Evolutionary conservation across 1,139 yeast species (phyloP).

Genomic region (Debaryomycetaceae sp.): DNA sequence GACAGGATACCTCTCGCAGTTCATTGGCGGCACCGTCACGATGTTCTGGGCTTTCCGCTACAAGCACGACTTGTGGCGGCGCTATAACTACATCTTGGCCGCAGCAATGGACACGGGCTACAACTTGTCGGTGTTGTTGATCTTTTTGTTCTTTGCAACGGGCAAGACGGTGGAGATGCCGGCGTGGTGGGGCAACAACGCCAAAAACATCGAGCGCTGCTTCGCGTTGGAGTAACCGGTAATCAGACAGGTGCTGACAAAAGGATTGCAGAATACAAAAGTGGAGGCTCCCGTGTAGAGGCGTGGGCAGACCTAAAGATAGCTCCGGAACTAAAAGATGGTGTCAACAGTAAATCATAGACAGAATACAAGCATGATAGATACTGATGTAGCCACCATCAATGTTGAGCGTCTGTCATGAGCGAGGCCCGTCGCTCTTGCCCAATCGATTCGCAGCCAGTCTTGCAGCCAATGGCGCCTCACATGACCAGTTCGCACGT

Average conservation of each 20-base stretch:
- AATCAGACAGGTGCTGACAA: background rate
- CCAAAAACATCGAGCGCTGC: constrained; percentile 38
- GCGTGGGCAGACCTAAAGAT: too few species aligned
- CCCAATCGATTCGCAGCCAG: too few species aligned
- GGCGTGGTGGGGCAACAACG: constrained; percentile 48
- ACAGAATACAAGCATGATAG: too few species aligned
- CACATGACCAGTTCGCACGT: too few species aligned
- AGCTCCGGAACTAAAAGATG: too few species aligned
- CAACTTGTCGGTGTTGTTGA: constrained; percentile 34
- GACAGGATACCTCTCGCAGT: constrained; percentile 46
- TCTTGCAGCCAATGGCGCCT: too few species aligned
- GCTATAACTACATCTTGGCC: constrained; percentile 43
- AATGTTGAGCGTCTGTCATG: too few species aligned
- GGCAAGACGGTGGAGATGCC: constrained; percentile 31
- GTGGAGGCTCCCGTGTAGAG: too few species aligned
- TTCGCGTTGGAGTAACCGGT: constrained; percentile 18
- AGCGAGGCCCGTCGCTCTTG: too few species aligned
- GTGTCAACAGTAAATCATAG: too few species aligned
- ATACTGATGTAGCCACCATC: too few species aligned
- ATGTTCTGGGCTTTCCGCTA: constrained; percentile 41
- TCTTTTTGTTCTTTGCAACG: constrained; percentile 33
- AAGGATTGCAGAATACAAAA: too few species aligned
- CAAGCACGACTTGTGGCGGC: constrained; percentile 34
- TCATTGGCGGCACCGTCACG: constrained; percentile 42
- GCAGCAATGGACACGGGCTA: constrained; percentile 50